Conservation (phyloP, 345 rosid species). For the Arabis alpina region DNA sequence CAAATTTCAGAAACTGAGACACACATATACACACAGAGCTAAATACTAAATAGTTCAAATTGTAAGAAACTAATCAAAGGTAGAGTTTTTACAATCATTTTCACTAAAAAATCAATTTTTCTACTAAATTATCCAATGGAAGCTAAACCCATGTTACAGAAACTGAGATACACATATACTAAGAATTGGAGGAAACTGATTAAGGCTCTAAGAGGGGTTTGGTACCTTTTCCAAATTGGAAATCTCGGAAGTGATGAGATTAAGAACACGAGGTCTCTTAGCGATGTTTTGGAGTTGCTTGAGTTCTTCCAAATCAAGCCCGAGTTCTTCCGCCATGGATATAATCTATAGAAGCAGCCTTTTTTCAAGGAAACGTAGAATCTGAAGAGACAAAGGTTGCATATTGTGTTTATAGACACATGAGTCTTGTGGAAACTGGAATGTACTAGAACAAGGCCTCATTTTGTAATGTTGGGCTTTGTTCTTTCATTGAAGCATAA, state of each 20-base stretch:
- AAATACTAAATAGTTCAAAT: not conserved
- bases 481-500: not conserved
- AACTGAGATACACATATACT: not conserved
- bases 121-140: not conserved
- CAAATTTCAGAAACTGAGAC: slow-evolving; percentile 7
- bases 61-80: too few species aligned
- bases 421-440: slow-evolving; percentile 23
- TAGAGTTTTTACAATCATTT: not conserved
- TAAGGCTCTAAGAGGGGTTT: too few species aligned
- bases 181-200: too few species aligned
- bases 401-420: not conserved
- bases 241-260: slow-evolving; percentile 70
- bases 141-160: slow-evolving; percentile 5
- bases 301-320: slow-evolving; percentile 79
- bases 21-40: not conserved
- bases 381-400: not conserved
- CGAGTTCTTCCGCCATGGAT: slow-evolving; percentile 68
- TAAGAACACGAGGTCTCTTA: slow-evolving; percentile 73
- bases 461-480: slow-evolving; percentile 15
- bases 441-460: slow-evolving; percentile 37
- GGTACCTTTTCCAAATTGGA: slow-evolving; percentile 70
- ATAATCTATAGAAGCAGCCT: slow-evolving; percentile 6
- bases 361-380: slow-evolving; percentile 19
- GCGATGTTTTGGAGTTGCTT: slow-evolving; percentile 69
- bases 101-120: not conserved